phyloP scores from a whole-genome alignment of 371 early-diverging fungal species.

The Haplosporangium sp. region DNA sequence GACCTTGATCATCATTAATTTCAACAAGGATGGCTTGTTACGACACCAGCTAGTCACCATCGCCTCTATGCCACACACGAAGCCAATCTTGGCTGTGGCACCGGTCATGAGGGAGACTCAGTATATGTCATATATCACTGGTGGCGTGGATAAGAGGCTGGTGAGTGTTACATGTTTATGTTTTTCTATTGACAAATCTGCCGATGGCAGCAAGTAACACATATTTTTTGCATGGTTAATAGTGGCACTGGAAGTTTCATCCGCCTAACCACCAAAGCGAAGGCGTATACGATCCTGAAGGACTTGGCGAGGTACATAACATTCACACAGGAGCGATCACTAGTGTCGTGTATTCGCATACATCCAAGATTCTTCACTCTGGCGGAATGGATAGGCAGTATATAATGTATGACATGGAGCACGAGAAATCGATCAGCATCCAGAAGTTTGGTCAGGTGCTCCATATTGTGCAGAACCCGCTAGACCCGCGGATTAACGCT shows the following conservation, averaged over 20 bases:
- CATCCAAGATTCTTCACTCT: constrained; percentile 15
- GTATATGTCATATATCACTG: constrained; percentile 31
- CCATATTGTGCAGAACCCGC: constrained; percentile 31
- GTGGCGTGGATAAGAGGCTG: constrained; percentile 21
- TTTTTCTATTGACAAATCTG: not conserved
- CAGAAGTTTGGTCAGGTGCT: constrained; percentile 8
- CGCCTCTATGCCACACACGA: constrained; percentile 17
- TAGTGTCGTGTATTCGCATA: constrained; percentile 17
- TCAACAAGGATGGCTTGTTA: constrained; percentile 10
- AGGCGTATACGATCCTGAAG: constrained; percentile 4
- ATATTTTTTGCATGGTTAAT: not conserved
- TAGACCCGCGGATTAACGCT: constrained; percentile 28
- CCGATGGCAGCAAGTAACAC: not conserved
- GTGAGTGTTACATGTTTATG: constrained; percentile 7
- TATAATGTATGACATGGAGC: constrained; percentile 23
- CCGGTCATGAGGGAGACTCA: constrained; percentile 21
- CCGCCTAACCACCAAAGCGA: not conserved
- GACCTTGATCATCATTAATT: constrained; percentile 26
- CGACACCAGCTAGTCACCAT: constrained; percentile 11
- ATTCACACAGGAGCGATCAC: constrained; percentile 13
- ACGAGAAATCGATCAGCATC: not conserved
- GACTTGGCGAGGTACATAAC: constrained; percentile 17
- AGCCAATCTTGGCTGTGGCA: constrained; percentile 15
- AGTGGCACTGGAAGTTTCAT: constrained; percentile 34
- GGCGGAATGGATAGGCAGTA: constrained; percentile 32